phyloP scores from a whole-genome alignment of 2,329 filamentous ascomycete species.

The Pseudofabraea citricarpa region DNA sequence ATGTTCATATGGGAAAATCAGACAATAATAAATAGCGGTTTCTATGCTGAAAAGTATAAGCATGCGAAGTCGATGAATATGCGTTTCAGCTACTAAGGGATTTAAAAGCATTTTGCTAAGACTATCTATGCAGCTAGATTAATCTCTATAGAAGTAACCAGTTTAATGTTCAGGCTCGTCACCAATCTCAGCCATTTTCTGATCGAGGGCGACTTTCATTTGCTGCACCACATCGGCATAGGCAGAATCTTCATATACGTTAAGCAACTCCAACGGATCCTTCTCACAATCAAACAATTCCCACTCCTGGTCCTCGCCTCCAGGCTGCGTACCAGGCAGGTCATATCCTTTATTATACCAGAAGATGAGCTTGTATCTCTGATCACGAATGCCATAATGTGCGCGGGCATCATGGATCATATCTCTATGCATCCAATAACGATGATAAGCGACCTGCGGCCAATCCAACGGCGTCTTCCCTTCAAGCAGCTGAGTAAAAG shows the following conservation, averaged over 20 bases:
- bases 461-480: conserved; percentile 36
- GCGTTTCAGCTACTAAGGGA: no score
- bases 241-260: conserved; percentile 34
- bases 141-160: no score
- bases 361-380: conserved; percentile 50
- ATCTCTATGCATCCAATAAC: conserved; percentile 53
- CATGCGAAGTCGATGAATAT: no score
- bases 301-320: conserved; percentile 42
- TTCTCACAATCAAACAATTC: conserved; percentile 48
- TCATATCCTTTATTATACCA: conserved; percentile 49
- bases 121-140: no score
- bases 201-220: conserved; percentile 38
- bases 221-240: conserved; percentile 32
- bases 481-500: conserved; percentile 34
- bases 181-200: conserved; percentile 48
- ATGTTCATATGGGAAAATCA: no score
- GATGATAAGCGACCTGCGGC: conserved; percentile 48
- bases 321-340: conserved; percentile 37
- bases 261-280: conserved; percentile 46
- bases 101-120: no score
- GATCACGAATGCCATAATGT: conserved; percentile 47
- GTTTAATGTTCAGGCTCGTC: conserved; percentile 31
- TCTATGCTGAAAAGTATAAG: no score
- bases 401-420: conserved; percentile 43
- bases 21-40: no score